Conservation (phyloP, 148 eudicot genomes). For the Arbutus unedo region DNA sequence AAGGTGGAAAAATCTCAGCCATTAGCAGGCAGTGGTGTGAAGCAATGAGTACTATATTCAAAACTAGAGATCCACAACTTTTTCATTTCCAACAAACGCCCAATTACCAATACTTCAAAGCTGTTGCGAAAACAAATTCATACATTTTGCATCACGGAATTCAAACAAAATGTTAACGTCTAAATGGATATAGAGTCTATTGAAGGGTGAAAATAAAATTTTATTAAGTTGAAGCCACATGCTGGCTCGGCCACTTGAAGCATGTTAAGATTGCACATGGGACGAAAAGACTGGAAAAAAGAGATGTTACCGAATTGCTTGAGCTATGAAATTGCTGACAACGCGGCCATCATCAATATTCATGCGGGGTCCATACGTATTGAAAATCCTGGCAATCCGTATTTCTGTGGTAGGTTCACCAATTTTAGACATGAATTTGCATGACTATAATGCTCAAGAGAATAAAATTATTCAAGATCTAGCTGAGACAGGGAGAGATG, state of each 20-base stretch:
- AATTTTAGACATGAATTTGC: neutral
- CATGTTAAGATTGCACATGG: neutral
- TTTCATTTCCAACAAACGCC: neutral
- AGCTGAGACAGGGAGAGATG: neutral
- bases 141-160: neutral
- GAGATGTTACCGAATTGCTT: slow-evolving; percentile 70
- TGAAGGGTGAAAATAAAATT: neutral
- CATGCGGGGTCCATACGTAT: slow-evolving; percentile 99
- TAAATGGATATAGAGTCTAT: neutral
- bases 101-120: neutral
- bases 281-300: neutral
- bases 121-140: neutral
- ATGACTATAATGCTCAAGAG: neutral
- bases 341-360: slow-evolving; percentile 98
- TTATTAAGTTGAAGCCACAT: neutral
- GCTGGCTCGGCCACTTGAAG: neutral
- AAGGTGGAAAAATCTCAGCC: neutral
- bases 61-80: neutral
- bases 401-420: slow-evolving; percentile 51
- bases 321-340: slow-evolving; percentile 98
- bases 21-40: no score
- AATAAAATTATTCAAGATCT: neutral
- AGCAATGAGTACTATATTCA: no score
- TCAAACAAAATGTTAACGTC: no score
- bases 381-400: slow-evolving; percentile 91